Evolutionary conservation across 805 yeast species (phyloP).

Genomic region (Pichia occidentalis): DNA sequence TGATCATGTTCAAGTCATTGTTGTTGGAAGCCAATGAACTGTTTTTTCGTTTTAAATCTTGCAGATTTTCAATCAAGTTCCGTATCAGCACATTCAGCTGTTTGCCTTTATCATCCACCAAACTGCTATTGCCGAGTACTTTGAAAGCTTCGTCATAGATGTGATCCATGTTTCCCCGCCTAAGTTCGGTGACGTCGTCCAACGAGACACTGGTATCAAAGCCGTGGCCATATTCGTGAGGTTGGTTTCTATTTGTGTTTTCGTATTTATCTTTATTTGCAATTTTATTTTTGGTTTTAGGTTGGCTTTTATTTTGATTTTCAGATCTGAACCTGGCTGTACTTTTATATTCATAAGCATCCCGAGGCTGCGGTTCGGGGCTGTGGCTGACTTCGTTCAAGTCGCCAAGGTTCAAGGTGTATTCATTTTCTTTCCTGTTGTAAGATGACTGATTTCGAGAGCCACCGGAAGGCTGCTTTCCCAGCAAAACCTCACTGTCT

Average conservation of each 20-base stretch:
- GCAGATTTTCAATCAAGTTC: constrained; percentile 6
- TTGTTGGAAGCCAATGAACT: background rate
- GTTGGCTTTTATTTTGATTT: background rate
- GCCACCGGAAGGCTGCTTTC: constrained; percentile 1
- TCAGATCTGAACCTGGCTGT: background rate
- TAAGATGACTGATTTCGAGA: background rate
- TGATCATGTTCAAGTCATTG: constrained; percentile 23
- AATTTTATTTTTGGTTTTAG: background rate
- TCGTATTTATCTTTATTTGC: too few relatives aligned
- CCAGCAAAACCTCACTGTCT: constrained; percentile 3
- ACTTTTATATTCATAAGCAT: too few relatives aligned
- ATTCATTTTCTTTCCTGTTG: background rate
- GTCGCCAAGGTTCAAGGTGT: constrained; percentile 3
- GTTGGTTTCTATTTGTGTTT: too few relatives aligned
- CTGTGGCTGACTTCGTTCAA: background rate
- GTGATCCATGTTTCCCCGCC: constrained; percentile 7
- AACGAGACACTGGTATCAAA: too few relatives aligned
- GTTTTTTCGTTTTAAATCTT: constrained; percentile 8
- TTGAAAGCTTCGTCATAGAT: constrained; percentile 9
- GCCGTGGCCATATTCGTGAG: too few relatives aligned
- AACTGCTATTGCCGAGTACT: constrained; percentile 7
- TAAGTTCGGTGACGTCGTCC: too few relatives aligned
- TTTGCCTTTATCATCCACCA: constrained; percentile 12
- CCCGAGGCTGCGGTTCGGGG: background rate
- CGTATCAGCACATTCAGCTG: constrained; percentile 12